These are phyloP conservation scores for Avena eriantha DNA, from an alignment of 176 grass and related monocot genomes.

Conservation along the genomic window DNA sequence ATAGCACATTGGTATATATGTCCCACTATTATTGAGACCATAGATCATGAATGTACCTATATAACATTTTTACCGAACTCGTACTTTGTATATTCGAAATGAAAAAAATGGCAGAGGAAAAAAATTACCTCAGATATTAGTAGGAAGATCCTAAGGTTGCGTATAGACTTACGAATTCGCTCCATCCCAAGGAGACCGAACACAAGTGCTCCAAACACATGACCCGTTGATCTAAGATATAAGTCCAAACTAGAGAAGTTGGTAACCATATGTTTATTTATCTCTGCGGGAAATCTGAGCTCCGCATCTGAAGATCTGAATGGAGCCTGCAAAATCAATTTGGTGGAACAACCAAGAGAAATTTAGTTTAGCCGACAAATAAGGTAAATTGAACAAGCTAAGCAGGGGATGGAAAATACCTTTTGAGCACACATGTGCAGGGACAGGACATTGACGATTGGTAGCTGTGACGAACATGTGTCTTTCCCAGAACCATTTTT, in stretches of 20 bases:
- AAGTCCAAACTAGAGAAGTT: not conserved
- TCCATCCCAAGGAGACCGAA: not conserved
- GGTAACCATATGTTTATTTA: not conserved
- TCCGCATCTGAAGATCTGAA: not conserved
- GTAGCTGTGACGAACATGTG: not conserved
- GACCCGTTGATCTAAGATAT: not conserved
- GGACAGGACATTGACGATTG: not conserved
- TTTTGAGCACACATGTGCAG: not conserved
- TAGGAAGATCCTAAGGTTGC: not conserved
- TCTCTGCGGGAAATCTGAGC: not conserved
- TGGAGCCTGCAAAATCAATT: not conserved
- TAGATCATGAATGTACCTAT: too few relatives aligned
- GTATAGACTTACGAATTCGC: not conserved
- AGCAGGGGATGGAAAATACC: not conserved
- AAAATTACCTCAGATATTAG: not conserved
- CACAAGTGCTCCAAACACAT: not conserved
- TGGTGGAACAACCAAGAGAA: not conserved
- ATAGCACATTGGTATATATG: too few relatives aligned
- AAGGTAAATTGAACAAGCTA: not conserved
- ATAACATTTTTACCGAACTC: not conserved
- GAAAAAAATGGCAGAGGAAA: not conserved
- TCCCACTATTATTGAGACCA: too few relatives aligned
- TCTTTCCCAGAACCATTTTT: not conserved
- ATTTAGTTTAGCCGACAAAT: not conserved
- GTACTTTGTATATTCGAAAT: not conserved